phyloP scores from a whole-genome alignment of 2,329 filamentous ascomycete species.

The Claviceps quebecensis region DNA sequence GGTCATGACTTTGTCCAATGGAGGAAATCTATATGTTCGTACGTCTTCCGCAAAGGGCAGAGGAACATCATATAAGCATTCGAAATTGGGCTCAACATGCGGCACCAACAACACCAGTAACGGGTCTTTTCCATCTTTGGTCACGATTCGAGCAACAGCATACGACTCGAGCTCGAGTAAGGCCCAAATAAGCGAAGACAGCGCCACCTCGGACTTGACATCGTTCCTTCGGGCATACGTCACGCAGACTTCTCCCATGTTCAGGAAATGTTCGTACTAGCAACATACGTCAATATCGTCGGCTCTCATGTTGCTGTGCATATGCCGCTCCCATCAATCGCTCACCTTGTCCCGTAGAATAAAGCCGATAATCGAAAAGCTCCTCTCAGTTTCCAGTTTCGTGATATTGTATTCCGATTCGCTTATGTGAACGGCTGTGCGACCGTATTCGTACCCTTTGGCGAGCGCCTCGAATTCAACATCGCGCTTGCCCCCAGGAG shows the following conservation, averaged over 20 bases:
- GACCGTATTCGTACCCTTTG: conserved; percentile 89
- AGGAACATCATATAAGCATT: conserved; percentile 80
- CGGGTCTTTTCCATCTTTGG: conserved; percentile 71
- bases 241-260: conserved; percentile 67
- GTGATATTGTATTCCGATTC: conserved; percentile 79
- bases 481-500: conserved; percentile 66
- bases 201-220: conserved; percentile 65
- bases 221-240: conserved; percentile 67
- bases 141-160: conserved; percentile 72
- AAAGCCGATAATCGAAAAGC: conserved; percentile 77
- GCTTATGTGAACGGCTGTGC: conserved; percentile 80
- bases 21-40: conserved; percentile 79
- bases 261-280: conserved; percentile 71
- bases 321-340: conserved; percentile 8
- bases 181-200: conserved; percentile 82
- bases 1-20: conserved; percentile 74
- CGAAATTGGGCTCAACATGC: conserved; percentile 61
- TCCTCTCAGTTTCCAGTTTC: conserved; percentile 63
- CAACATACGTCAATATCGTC: not conserved
- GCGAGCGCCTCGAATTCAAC: conserved; percentile 71
- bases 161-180: conserved; percentile 75
- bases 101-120: conserved; percentile 67
- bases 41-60: conserved; percentile 90
- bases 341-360: conserved; percentile 55
- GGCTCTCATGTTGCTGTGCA: not conserved